phyloP scores from a whole-genome alignment of 768 basidiomycete genomes.

The Pisolithus tinctorius region DNA sequence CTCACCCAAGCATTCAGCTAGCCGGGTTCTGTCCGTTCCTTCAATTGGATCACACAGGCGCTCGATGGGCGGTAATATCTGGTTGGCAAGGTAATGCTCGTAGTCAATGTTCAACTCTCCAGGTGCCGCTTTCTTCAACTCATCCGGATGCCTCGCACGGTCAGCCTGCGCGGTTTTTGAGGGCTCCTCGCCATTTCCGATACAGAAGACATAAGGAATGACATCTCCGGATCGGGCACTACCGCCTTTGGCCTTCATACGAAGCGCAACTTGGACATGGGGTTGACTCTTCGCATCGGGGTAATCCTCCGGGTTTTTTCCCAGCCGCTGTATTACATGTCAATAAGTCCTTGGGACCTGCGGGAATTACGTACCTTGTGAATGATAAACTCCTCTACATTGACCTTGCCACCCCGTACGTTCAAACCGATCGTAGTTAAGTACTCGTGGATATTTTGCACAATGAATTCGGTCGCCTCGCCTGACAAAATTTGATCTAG shows the following conservation, averaged over 20 bases:
- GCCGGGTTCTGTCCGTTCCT: constrained; percentile 83
- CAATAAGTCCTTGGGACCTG: not conserved
- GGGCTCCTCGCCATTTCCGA: constrained; percentile 63
- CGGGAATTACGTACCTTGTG: constrained; percentile 58
- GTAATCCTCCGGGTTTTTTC: constrained; percentile 96
- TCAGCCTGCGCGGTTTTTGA: constrained; percentile 81
- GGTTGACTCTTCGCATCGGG: constrained; percentile 93
- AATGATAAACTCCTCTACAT: constrained; percentile 91
- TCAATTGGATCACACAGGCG: constrained; percentile 95
- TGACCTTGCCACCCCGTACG: constrained; percentile 69
- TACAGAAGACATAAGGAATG: constrained; percentile 92
- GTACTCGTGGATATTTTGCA: constrained; percentile 91
- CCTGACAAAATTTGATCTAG: constrained; percentile 89
- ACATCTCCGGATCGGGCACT: constrained; percentile 86
- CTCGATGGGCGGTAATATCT: constrained; percentile 91
- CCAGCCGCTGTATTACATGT: constrained; percentile 60
- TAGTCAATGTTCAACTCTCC: constrained; percentile 72
- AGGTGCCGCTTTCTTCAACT: constrained; percentile 62
- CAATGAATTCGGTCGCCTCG: constrained; percentile 81
- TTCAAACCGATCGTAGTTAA: constrained; percentile 68
- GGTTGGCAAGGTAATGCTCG: constrained; percentile 85
- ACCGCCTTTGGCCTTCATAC: constrained; percentile 79
- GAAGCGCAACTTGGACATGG: constrained; percentile 92
- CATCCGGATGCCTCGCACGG: constrained; percentile 89
- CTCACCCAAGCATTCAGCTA: constrained; percentile 93